phyloP scores from a whole-genome alignment of 176 grass and related monocot genomes.

The Zoysia pacifica region DNA sequence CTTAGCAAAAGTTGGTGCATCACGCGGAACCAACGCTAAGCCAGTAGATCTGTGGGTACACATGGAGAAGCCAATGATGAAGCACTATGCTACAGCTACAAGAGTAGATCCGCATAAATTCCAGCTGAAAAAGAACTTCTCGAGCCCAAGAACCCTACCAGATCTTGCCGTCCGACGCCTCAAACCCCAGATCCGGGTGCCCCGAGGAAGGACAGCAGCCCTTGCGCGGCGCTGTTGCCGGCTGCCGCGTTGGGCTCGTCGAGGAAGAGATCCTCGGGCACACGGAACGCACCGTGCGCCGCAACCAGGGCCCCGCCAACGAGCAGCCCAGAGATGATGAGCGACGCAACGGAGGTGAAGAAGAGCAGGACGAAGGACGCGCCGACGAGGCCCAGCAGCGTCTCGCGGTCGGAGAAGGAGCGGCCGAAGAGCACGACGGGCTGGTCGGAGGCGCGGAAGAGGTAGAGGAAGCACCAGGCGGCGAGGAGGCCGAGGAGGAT shows the following conservation, averaged over 20 bases:
- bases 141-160: constrained; percentile 42
- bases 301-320: constrained; percentile 66
- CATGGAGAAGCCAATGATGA: constrained; percentile 1
- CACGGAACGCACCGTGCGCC: constrained; percentile 72
- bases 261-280: constrained; percentile 89
- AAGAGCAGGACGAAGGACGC: constrained; percentile 65
- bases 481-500: constrained; percentile 73
- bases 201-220: constrained; percentile 76
- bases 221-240: constrained; percentile 46
- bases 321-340: constrained; percentile 88
- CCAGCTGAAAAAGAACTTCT: constrained; percentile 14
- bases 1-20: constrained; percentile 14
- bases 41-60: constrained; percentile 38
- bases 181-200: constrained; percentile 58
- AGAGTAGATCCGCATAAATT: constrained; percentile 41
- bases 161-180: constrained; percentile 46
- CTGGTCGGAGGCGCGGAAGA: constrained; percentile 84
- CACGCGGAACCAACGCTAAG: constrained; percentile 20
- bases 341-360: constrained; percentile 83
- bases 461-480: constrained; percentile 92
- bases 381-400: constrained; percentile 71
- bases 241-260: constrained; percentile 58
- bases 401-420: constrained; percentile 88
- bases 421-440: constrained; percentile 92
- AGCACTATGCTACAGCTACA: constrained; percentile 23